Evolutionary conservation across 1,284 basidiomycete species (phyloP).

Genomic region (Fomitopsis pinicola): DNA sequence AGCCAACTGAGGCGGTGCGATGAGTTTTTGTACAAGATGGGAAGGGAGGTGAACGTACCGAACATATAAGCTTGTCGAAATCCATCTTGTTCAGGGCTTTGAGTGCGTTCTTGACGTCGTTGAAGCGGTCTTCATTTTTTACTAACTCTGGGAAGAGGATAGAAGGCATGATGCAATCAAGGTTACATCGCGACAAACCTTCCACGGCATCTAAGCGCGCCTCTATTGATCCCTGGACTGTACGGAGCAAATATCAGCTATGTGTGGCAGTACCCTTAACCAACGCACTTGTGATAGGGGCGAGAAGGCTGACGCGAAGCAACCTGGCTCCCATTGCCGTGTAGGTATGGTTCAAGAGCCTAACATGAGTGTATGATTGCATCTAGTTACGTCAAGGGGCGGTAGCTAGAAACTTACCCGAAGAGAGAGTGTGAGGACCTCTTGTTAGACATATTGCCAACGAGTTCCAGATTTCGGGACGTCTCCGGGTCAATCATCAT

Average conservation of each 20-base stretch:
- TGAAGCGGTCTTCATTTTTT: conserved; percentile 71
- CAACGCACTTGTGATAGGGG: conserved; percentile 69
- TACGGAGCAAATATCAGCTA: not conserved
- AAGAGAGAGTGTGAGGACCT: conserved; percentile 68
- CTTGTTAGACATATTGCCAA: conserved; percentile 64
- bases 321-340: conserved; percentile 86
- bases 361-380: conserved; percentile 18
- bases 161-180: not conserved
- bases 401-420: conserved; percentile 45
- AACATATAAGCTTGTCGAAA: conserved; percentile 81
- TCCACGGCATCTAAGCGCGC: conserved; percentile 82
- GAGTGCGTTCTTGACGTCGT: conserved; percentile 63
- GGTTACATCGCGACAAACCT: conserved; percentile 38
- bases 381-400: not conserved
- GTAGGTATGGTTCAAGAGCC: conserved; percentile 74
- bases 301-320: conserved; percentile 77
- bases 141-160: conserved; percentile 56
- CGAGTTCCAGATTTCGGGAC: conserved; percentile 82
- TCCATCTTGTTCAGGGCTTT: conserved; percentile 76
- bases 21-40: not conserved
- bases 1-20: conserved; percentile 32
- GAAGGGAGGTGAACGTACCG: conserved; percentile 38
- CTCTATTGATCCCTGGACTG: conserved; percentile 65
- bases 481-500: conserved; percentile 93
- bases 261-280: not conserved